Conservation (phyloP, 2,329 filamentous ascomycete species). For the Penicillium fuscoglaucum region DNA sequence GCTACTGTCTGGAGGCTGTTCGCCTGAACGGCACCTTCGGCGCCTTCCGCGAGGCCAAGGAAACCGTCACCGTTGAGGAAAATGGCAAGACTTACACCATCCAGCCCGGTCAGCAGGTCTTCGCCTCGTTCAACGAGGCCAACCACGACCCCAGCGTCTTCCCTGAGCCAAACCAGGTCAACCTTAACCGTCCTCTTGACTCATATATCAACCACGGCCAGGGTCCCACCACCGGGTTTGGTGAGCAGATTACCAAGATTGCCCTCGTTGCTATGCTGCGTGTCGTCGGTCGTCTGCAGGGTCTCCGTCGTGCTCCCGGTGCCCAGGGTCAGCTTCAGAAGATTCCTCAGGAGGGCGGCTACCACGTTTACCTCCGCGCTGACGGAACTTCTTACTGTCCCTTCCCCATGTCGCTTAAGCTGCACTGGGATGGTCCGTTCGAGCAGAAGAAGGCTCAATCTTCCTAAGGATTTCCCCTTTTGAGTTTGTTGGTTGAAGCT, state of each 20-base stretch:
- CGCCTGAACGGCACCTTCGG: constrained; percentile 66
- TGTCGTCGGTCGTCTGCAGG: constrained; percentile 61
- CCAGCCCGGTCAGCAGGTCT: constrained; percentile 59
- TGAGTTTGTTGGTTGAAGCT: neutral
- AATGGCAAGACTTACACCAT: constrained; percentile 52
- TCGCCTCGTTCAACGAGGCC: constrained; percentile 61
- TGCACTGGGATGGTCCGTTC: constrained; percentile 45
- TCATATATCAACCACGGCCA: constrained; percentile 65
- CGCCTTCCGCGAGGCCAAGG: constrained; percentile 58
- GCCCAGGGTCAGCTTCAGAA: constrained; percentile 68
- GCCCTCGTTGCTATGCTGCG: constrained; percentile 69
- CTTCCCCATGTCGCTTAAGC: constrained; percentile 51
- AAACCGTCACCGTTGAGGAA: constrained; percentile 54
- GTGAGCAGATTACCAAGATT: constrained; percentile 59
- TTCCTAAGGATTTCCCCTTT: neutral
- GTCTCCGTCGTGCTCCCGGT: constrained; percentile 62
- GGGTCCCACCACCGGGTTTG: constrained; percentile 64
- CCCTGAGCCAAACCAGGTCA: constrained; percentile 61
- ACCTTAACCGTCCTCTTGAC: constrained; percentile 63
- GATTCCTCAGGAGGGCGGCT: constrained; percentile 56
- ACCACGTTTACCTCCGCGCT: constrained; percentile 64
- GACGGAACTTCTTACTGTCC: constrained; percentile 61
- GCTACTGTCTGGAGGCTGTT: constrained; percentile 71
- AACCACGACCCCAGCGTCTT: constrained; percentile 60
- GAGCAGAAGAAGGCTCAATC: constrained; percentile 17